Conservation (phyloP, 2,329 filamentous ascomycete species). For the Botrytis hyacinthi region DNA sequence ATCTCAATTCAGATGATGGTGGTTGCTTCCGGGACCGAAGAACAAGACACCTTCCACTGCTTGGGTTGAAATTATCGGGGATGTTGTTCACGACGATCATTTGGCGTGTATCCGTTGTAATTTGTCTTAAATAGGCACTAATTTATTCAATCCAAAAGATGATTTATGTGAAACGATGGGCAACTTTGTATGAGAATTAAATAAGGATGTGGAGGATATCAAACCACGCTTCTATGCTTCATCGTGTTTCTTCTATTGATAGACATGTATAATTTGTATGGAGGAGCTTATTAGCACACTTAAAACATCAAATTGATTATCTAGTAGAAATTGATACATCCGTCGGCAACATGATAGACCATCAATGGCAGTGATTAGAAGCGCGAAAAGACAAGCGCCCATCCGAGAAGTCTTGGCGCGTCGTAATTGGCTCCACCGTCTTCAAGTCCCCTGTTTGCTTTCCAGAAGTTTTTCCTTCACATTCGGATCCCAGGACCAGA, state of each 20-base stretch:
- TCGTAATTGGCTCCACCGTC: constrained; percentile 10
- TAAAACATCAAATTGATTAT: background rate
- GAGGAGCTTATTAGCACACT: background rate
- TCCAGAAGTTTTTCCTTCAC: background rate
- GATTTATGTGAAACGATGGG: background rate
- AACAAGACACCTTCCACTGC: background rate
- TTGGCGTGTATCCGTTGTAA: background rate
- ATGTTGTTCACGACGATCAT: background rate
- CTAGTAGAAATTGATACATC: background rate
- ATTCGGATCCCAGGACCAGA: background rate
- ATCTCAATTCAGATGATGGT: background rate
- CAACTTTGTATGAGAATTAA: background rate
- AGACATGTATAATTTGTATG: background rate
- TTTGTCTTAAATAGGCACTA: background rate
- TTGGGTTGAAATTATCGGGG: background rate
- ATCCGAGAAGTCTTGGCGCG: constrained; percentile 14
- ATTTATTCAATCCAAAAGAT: background rate
- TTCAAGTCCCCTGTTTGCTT: background rate
- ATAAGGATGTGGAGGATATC: background rate
- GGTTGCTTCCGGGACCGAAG: background rate
- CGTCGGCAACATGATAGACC: background rate
- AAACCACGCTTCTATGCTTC: background rate
- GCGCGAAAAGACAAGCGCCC: constrained; percentile 5
- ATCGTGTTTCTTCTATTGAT: background rate
- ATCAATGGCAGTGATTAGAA: background rate